Conservation (phyloP, 768 basidiomycete species). For the Rhizopogon roseolus region DNA sequence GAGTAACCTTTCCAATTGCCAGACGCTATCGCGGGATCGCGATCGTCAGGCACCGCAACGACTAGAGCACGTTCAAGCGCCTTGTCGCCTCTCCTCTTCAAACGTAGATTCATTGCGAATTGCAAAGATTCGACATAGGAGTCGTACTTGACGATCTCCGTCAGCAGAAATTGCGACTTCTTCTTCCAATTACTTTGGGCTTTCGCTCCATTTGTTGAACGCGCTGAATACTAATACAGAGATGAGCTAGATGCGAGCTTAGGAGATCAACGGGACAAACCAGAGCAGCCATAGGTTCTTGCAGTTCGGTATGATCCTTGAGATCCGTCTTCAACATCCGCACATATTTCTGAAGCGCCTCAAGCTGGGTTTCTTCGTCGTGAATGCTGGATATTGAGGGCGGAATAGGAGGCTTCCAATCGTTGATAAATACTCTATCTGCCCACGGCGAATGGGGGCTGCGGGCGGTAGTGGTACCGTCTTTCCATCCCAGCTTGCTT, state of each 20-base stretch:
- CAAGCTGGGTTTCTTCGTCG: slow-evolving; percentile 91
- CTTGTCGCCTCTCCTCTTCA: slow-evolving; percentile 91
- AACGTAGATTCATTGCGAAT: slow-evolving; percentile 73
- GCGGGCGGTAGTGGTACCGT: slow-evolving; percentile 61
- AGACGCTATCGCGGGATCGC: slow-evolving; percentile 22
- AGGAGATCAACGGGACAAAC: slow-evolving; percentile 36
- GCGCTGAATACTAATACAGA: slow-evolving; percentile 66
- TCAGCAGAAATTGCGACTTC: slow-evolving; percentile 82
- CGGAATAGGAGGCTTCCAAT: slow-evolving; percentile 91
- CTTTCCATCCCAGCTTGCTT: slow-evolving; percentile 70
- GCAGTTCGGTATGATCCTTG: slow-evolving; percentile 76
- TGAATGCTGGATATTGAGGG: slow-evolving; percentile 80
- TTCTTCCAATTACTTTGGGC: slow-evolving; percentile 90
- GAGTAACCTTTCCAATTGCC: slow-evolving; percentile 36
- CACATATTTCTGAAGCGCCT: slow-evolving; percentile 83
- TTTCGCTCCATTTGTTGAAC: slow-evolving; percentile 68
- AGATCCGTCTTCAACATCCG: slow-evolving; percentile 70
- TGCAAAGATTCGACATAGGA: slow-evolving; percentile 91
- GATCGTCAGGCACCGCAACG: slow-evolving; percentile 25
- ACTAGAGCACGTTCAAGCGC: slow-evolving; percentile 58
- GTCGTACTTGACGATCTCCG: slow-evolving; percentile 94
- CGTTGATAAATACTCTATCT: slow-evolving; percentile 77
- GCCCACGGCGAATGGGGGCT: slow-evolving; percentile 65
- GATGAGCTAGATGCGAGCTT: slow-evolving; percentile 5
- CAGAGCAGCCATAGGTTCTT: slow-evolving; percentile 76